Conservation (phyloP, 1,284 basidiomycete genomes). For the Rhodotorula sp. region DNA sequence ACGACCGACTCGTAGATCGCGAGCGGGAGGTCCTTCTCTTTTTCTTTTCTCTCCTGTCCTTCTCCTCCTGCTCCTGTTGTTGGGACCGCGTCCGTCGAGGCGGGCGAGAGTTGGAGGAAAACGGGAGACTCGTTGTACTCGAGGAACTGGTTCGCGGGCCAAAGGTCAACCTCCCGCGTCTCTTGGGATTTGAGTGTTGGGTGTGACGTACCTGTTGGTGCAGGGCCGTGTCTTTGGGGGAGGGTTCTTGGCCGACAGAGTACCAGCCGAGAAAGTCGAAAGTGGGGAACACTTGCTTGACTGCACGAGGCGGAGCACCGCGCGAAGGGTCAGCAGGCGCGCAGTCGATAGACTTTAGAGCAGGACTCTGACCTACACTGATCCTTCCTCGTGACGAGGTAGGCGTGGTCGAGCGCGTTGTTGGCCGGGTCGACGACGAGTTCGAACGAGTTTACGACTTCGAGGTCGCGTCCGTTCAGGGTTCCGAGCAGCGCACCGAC, state of each 20-base stretch:
- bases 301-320: conserved; percentile 52
- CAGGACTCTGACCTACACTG: conserved; percentile 56
- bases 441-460: conserved; percentile 96
- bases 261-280: conserved; percentile 98
- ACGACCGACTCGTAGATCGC: conserved; percentile 85
- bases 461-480: conserved; percentile 86
- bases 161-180: conserved; percentile 48
- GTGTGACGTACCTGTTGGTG: conserved; percentile 70
- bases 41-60: background rate
- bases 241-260: conserved; percentile 71
- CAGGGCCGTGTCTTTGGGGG: conserved; percentile 68
- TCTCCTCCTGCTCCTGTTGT: conserved; percentile 20
- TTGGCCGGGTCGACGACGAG: conserved; percentile 58
- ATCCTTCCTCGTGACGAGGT: conserved; percentile 75
- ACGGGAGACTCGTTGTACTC: conserved; percentile 56
- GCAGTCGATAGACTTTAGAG: no score
- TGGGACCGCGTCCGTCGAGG: conserved; percentile 53
- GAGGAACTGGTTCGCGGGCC: conserved; percentile 52
- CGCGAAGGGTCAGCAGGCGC: no score
- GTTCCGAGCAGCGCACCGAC: conserved; percentile 92
- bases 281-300: conserved; percentile 96
- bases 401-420: conserved; percentile 68
- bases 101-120: conserved; percentile 55
- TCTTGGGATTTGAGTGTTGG: background rate
- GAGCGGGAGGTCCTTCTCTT: conserved; percentile 66